Conservation (phyloP, 2,329 filamentous ascomycete species). For the Fusarium mundagurra region DNA sequence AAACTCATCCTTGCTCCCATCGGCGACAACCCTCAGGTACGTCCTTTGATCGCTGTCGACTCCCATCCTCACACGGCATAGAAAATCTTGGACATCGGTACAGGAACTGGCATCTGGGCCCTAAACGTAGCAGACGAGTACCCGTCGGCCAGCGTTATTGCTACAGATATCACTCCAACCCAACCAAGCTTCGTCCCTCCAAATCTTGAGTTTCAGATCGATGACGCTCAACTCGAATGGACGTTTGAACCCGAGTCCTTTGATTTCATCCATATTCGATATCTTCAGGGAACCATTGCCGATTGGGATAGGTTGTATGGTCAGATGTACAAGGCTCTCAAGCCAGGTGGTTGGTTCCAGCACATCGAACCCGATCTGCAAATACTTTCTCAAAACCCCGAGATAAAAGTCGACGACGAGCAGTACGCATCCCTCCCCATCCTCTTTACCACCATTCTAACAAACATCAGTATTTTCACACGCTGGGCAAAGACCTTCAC, state of each 20-base stretch:
- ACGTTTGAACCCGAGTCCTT: constrained; percentile 45
- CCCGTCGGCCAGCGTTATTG: constrained; percentile 34
- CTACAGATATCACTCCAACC: constrained; percentile 33
- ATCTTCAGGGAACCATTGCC: constrained; percentile 42
- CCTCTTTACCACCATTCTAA: fast-evolving
- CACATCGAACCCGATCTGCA: constrained; percentile 40
- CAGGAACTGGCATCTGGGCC: constrained; percentile 38
- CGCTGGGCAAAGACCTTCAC: constrained; percentile 30
- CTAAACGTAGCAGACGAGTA: constrained; percentile 38
- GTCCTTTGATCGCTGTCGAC: fast-evolving
- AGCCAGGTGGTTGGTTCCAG: constrained; percentile 41
- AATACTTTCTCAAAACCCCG: constrained; percentile 27
- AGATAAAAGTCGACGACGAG: constrained; percentile 9
- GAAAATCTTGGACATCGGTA: constrained; percentile 36
- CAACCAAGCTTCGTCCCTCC: constrained; percentile 44
- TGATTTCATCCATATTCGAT: constrained; percentile 49
- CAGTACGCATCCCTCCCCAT: neutral
- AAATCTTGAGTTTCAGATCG: constrained; percentile 51
- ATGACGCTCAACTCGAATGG: constrained; percentile 55
- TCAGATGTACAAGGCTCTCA: constrained; percentile 30
- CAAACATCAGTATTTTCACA: constrained; percentile 15
- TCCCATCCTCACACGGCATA: neutral
- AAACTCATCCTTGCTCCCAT: constrained; percentile 36
- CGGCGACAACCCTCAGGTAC: constrained; percentile 29
- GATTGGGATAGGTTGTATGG: constrained; percentile 44